Percentiles rank a stretch among this genome's conserved stretches.
phyloP scores from a whole-genome alignment of 148 eudicot genomes.

The Hydrangea macrophylla region DNA sequence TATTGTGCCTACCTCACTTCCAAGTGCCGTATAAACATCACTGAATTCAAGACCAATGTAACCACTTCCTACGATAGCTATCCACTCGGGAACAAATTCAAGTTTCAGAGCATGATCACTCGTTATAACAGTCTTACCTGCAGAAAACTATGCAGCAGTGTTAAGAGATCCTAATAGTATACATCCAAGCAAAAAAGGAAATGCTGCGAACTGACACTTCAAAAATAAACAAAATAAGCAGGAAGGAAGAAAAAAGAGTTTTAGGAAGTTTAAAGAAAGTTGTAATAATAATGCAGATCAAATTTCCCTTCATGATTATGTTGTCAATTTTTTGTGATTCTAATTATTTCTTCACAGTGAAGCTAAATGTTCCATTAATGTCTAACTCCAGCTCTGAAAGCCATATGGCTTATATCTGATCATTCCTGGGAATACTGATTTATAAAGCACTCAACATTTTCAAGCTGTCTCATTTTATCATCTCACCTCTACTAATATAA shows the following conservation, averaged over 20 bases:
- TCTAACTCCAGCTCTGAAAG: no score
- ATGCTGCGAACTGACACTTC: neutral
- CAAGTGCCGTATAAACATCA: conserved; percentile 99
- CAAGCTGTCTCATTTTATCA: no score
- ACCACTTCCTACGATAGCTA: conserved; percentile 99
- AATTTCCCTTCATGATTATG: neutral
- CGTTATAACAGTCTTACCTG: conserved; percentile 97
- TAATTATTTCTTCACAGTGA: neutral
- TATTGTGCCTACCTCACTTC: conserved; percentile 79
- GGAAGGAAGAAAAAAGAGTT: neutral
- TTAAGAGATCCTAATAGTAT: conserved; percentile 1
- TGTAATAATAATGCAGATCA: neutral
- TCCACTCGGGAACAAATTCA: conserved; percentile 98
- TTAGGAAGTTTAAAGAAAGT: neutral
- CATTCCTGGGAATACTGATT: no score
- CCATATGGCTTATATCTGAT: no score
- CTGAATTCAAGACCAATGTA: conserved; percentile 99
- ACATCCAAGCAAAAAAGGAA: no score
- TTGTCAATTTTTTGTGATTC: neutral
- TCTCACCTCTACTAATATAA: neutral
- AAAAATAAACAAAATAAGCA: neutral
- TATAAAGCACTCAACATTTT: no score
- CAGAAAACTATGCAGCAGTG: conserved; percentile 20
- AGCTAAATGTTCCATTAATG: neutral
- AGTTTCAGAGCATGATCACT: conserved; percentile 99